Evolutionary conservation across 2,329 filamentous ascomycete genomes (phyloP).

Genomic region (Elsinoe perseae): DNA sequence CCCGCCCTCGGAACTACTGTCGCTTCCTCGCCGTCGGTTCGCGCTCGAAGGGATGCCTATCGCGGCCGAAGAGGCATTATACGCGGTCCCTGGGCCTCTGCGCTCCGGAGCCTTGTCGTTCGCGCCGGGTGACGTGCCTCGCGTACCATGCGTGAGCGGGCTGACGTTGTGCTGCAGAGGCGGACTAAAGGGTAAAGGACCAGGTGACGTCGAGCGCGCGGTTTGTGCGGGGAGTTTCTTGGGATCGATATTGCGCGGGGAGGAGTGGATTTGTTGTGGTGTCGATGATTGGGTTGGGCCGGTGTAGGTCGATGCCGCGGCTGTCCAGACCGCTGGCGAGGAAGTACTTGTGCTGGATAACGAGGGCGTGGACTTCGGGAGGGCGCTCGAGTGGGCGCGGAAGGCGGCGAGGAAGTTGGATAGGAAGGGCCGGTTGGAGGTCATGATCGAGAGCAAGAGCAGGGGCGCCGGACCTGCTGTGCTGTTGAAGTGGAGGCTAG

Average conservation of each 20-base stretch:
- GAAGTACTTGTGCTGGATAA: constrained; percentile 35
- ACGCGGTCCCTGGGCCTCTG: background rate
- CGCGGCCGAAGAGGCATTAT: constrained; percentile 5
- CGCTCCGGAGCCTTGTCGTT: background rate
- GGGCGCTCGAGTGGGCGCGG: constrained; percentile 51
- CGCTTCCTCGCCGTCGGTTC: constrained; percentile 54
- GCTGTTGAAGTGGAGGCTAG: background rate
- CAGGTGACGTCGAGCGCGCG: constrained; percentile 27
- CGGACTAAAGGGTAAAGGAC: constrained; percentile 31
- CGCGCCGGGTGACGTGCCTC: constrained; percentile 26
- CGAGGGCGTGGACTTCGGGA: constrained; percentile 47
- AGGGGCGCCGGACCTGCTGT: constrained; percentile 3
- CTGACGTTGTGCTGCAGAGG: constrained; percentile 32
- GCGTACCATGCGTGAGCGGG: constrained; percentile 31
- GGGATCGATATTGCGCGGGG: constrained; percentile 32
- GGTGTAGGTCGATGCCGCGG: constrained; percentile 23
- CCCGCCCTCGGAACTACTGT: constrained; percentile 65
- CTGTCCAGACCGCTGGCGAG: constrained; percentile 30
- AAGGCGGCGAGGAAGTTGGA: constrained; percentile 61
- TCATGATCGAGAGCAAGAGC: constrained; percentile 42
- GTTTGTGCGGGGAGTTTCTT: constrained; percentile 36
- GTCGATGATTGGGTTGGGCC: constrained; percentile 22
- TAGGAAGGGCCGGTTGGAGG: constrained; percentile 59
- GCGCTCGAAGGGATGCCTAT: constrained; percentile 13
- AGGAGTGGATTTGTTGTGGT: constrained; percentile 21